These are phyloP conservation scores for Chalciporus piperatus DNA, from an alignment of 768 basidiomycete species.

Conservation along the genomic window DNA sequence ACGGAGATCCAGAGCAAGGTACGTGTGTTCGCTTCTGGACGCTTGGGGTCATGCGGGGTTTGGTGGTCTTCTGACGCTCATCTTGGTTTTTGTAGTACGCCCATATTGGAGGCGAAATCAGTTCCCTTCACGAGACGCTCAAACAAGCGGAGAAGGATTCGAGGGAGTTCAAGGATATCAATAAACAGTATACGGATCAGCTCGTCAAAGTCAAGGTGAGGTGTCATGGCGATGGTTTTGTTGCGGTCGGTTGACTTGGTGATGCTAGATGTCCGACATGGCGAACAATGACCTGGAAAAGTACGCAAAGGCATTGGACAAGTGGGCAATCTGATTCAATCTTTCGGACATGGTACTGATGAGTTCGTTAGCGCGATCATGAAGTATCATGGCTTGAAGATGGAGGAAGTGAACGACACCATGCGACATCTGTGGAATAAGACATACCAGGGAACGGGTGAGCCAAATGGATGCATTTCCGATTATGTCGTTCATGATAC, in stretches of 20 bases:
- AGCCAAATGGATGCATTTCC: constrained; percentile 14
- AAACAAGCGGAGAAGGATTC: constrained; percentile 67
- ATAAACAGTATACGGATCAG: constrained; percentile 85
- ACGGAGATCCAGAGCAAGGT: constrained; percentile 69
- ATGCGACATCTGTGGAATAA: constrained; percentile 98
- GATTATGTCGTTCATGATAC: constrained; percentile 9
- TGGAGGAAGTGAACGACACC: constrained; percentile 99
- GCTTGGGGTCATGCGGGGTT: too few relatives aligned
- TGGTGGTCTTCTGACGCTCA: not conserved
- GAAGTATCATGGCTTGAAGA: constrained; percentile 96
- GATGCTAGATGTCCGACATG: constrained; percentile 89
- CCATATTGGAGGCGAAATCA: constrained; percentile 81
- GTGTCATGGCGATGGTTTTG: not conserved
- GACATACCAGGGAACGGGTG: constrained; percentile 97
- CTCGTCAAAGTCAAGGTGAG: constrained; percentile 91
- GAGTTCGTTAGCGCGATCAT: constrained; percentile 78
- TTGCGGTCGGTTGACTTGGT: not conserved
- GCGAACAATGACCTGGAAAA: constrained; percentile 97
- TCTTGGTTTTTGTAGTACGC: constrained; percentile 51
- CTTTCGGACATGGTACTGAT: constrained; percentile 12
- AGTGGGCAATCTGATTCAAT: constrained; percentile 46
- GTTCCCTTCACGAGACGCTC: constrained; percentile 64
- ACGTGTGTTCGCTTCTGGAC: constrained; percentile 14
- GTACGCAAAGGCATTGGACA: constrained; percentile 95
- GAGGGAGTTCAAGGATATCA: constrained; percentile 83